These are phyloP conservation scores for Colletotrichum karsti DNA, from an alignment of 2,329 filamentous ascomycete species.

Conservation along the genomic window DNA sequence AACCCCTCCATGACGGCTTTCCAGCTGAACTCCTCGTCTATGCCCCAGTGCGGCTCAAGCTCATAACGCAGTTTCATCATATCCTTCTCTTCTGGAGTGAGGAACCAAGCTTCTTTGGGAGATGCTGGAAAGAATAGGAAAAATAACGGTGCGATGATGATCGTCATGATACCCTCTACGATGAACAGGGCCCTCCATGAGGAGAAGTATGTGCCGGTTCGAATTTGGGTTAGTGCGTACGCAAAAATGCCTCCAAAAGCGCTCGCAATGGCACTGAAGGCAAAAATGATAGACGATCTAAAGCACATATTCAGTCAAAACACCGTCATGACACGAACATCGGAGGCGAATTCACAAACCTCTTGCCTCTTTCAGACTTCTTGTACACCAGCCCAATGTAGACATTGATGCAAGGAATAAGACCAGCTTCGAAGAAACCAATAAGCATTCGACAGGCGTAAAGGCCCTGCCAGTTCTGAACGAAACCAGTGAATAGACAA, in stretches of 20 bases:
- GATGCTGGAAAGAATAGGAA: constrained; percentile 36
- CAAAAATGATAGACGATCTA: constrained; percentile 46
- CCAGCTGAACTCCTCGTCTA: constrained; percentile 32
- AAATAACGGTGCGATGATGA: constrained; percentile 42
- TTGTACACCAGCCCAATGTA: constrained; percentile 47
- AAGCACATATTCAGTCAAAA: neutral
- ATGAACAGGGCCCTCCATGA: constrained; percentile 44
- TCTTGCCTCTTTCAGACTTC: constrained; percentile 30
- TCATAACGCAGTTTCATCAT: constrained; percentile 32
- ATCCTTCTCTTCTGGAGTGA: constrained; percentile 34
- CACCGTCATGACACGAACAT: neutral
- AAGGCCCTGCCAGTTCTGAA: neutral
- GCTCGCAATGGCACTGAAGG: constrained; percentile 47
- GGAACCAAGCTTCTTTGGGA: constrained; percentile 39
- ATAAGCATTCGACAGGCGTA: constrained; percentile 22
- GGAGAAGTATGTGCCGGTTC: constrained; percentile 45
- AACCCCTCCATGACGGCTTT: constrained; percentile 35
- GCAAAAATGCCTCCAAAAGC: constrained; percentile 54
- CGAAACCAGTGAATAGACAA: constrained; percentile 1
- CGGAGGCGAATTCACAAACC: neutral
- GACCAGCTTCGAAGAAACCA: constrained; percentile 39
- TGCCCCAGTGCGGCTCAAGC: constrained; percentile 27
- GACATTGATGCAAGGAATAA: constrained; percentile 50
- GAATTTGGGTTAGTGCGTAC: constrained; percentile 46
- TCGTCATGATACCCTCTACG: constrained; percentile 48